Base-by-base conservation (phyloP, 73 alveolate genomes). In the Halteria grandinella region DNA sequence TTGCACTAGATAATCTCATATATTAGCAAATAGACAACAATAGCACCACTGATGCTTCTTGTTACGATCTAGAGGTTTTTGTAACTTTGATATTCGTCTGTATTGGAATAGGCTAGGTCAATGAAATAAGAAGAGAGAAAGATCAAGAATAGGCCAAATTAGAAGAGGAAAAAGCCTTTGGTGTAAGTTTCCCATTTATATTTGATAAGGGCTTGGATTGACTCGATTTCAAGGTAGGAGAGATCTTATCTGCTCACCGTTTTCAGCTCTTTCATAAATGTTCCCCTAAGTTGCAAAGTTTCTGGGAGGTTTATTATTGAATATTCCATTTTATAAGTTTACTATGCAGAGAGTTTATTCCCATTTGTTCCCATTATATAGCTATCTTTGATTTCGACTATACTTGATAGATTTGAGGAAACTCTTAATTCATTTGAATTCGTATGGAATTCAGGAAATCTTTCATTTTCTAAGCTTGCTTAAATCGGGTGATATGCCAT, bases 121-220 rank as follows among this genome's bases (percentile, higher is more conserved):
- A 41, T 20, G 7, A 62, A 6, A n/a, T 20, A 41, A 2, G 27
- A 4, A 10, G 43, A 32, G 6, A 36, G 14, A 25, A 41, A 62
- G 25, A 40, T n/a, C 21, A 62, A 10, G 44, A 18, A 62, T 18
- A 62, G 6, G 47, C 20, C 36, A 25, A 62, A 62, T 41, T 62
- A 62, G 6, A 4, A 6, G 32, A 11, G 14, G 34, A 58, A 58
- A 28, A 58, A 58, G 5, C 15, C n/a, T 21, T 32, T 58, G 17
- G 75, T 58, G 62, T 58, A 58, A 11, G 24, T 6, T 6, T 29
- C 4, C 75, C 75, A 58, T 34, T 58, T 58, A 55, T 29, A 58
- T 10, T 58, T 34, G 6, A 58, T 58, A n/a, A 58, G 12, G 28
- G 55, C 34, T 34, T 58, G 24, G 12, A 58, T 58, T 14, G 55